A percentile compares a stretch with the other conserved stretches of the same genome.
Evolutionary conservation across 139 green algal species (phyloP).

Genomic region (Haematococcus lacustris): DNA sequence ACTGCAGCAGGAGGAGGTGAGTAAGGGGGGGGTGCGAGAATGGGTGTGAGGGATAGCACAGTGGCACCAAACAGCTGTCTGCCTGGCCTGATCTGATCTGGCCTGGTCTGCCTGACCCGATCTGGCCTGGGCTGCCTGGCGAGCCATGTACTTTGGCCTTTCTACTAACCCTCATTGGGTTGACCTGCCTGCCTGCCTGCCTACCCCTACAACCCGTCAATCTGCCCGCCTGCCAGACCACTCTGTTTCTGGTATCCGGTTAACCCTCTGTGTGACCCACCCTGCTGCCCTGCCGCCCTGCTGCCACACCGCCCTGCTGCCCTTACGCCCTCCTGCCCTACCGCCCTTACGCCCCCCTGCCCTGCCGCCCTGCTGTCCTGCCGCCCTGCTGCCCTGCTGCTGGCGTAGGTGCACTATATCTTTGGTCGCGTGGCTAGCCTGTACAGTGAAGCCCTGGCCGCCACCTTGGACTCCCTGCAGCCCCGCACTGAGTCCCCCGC

Average conservation of each 20-base stretch:
- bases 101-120: not conserved
- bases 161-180: not conserved
- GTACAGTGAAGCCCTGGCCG: constrained; percentile 51
- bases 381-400: too few species aligned
- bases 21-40: not conserved
- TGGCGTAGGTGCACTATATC: constrained; percentile 61
- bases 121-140: not conserved
- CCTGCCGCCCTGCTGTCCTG: too few species aligned
- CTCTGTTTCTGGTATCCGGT: not conserved
- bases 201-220: not conserved
- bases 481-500: not conserved
- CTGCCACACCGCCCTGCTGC: too few species aligned
- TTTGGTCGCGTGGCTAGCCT: constrained; percentile 63
- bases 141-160: not conserved
- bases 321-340: too few species aligned
- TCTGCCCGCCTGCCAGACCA: not conserved
- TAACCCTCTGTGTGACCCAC: not conserved
- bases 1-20: constrained; percentile 57
- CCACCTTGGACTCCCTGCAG: constrained; percentile 42
- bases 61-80: not conserved
- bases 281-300: not conserved
- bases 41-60: not conserved
- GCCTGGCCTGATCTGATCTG: not conserved
- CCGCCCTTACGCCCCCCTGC: too few species aligned
- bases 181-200: not conserved